A percentile compares a stretch with the other conserved stretches of the same genome.
Conservation (phyloP, 2,329 filamentous ascomycete genomes). For the Fusarium solani-melongenae region DNA sequence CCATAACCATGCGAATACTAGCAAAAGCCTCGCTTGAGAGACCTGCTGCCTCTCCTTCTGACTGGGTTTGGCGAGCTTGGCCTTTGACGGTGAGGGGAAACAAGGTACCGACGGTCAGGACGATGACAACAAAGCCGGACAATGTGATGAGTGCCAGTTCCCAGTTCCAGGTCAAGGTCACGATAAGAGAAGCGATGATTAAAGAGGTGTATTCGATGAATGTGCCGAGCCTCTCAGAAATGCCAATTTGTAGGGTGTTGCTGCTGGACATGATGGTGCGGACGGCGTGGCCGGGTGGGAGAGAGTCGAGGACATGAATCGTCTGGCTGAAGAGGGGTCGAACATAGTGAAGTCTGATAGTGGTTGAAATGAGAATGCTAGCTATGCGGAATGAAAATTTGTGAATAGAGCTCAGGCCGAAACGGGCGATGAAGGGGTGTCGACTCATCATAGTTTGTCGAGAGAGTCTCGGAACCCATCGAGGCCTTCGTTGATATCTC, state of each 20-base stretch:
- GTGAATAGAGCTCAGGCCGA: neutral
- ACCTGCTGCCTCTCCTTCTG: constrained; percentile 45
- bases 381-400: constrained; percentile 60
- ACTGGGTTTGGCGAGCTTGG: constrained; percentile 49
- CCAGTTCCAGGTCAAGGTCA: constrained; percentile 64
- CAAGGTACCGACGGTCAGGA: constrained; percentile 45
- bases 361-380: constrained; percentile 61
- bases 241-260: constrained; percentile 64
- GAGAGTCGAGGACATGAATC: constrained; percentile 59
- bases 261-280: constrained; percentile 63
- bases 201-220: constrained; percentile 55
- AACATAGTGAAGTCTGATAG: constrained; percentile 61
- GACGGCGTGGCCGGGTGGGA: constrained; percentile 61
- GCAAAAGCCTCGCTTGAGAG: constrained; percentile 55
- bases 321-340: constrained; percentile 60
- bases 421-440: neutral
- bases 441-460: neutral
- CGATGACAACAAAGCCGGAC: constrained; percentile 56
- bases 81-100: constrained; percentile 48
- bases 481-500: neutral
- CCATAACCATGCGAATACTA: constrained; percentile 56
- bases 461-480: neutral
- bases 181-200: constrained; percentile 57
- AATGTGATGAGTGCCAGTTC: constrained; percentile 62
- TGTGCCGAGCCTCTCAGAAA: constrained; percentile 62